Percentiles rank a stretch among this genome's conserved stretches.
Conservation (phyloP, 1,139 yeast genomes). For the Taiozyma onychis region DNA sequence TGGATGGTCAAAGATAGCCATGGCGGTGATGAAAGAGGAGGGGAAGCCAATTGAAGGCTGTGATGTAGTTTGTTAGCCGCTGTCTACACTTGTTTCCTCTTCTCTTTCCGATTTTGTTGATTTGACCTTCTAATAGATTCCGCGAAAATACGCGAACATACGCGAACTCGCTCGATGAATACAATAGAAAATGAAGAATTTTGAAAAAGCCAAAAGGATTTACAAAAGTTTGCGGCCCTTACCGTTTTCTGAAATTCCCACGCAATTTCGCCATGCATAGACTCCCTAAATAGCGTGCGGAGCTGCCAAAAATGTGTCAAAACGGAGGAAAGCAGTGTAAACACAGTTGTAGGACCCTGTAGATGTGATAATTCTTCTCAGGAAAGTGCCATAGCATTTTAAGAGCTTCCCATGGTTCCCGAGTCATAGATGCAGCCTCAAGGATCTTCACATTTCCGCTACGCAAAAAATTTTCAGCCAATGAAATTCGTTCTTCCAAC, state of each 20-base stretch:
- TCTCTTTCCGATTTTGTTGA: background rate
- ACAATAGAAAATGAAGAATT: background rate
- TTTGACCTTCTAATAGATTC: background rate
- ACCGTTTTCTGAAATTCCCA: constrained; percentile 6
- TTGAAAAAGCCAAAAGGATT: background rate
- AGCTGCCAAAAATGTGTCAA: constrained; percentile 3
- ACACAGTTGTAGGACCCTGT: background rate
- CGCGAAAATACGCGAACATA: background rate
- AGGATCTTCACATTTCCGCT: background rate
- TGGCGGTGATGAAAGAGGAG: background rate
- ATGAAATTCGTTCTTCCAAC: background rate
- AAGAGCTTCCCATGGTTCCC: too few relatives aligned
- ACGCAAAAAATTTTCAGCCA: constrained; percentile 4
- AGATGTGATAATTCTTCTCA: background rate
- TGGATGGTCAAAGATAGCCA: background rate
- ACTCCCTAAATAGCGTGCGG: background rate
- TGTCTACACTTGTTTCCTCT: background rate
- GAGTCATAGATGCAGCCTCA: background rate
- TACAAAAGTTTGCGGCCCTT: background rate
- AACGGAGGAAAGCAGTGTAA: background rate
- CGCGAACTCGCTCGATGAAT: background rate
- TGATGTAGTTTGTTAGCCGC: background rate
- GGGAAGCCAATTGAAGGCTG: background rate
- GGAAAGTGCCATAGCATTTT: background rate
- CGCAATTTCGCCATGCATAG: constrained; percentile 9